Base-by-base conservation (phyloP, 257 asterid genomes). In the Anisodus acutangulus region DNA sequence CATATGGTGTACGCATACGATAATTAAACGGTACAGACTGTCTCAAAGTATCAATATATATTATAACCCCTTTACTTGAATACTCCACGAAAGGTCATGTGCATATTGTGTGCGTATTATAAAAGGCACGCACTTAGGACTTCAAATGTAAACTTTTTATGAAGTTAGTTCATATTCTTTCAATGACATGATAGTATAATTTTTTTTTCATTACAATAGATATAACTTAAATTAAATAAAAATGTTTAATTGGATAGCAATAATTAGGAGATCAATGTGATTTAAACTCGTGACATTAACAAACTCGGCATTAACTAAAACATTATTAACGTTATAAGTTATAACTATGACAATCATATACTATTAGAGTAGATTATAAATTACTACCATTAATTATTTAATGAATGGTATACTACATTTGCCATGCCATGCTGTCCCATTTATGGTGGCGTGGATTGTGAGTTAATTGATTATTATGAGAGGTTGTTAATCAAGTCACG, bases 391-490 rank as follows among this genome's bases (percentile, higher is more conserved):
- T 35, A 9, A 26, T 79, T 31, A 47, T 47, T 17, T 76, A 19
- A 47, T 22, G 7, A 26, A 55, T 31, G 41, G 13, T 9, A 22
- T 22, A 37, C 51, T 55, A 12, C 45, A 39, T 41, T 78, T 53
- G 26, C 4, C 66, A 53, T 80, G 41, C 45, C 72, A 41, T 80
- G 72, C 60, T 58, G 6, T 70, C 79, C 79, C 54, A 59, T 59
- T 8, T 59, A 45, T 71, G 10, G 19, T 58, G 16, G 83, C 71
- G 71, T 58, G 83, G 71, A 11, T n/a, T 59, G 69, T 59, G 69
- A 80, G 83, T 59, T 58, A 59, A 71, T 12, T 80, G 39, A 80
- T 80, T 58, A 80, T 80, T 19, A 80, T 19, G 71, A 39, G 41
- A 41, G 54, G 54, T 47, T 80, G 35, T 45, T 63, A 45, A 59